A percentile compares a stretch with the other conserved stretches of the same genome.
phyloP scores from a whole-genome alignment of 352 stramenopile genomes.

The Phytophthora kernoviae region DNA sequence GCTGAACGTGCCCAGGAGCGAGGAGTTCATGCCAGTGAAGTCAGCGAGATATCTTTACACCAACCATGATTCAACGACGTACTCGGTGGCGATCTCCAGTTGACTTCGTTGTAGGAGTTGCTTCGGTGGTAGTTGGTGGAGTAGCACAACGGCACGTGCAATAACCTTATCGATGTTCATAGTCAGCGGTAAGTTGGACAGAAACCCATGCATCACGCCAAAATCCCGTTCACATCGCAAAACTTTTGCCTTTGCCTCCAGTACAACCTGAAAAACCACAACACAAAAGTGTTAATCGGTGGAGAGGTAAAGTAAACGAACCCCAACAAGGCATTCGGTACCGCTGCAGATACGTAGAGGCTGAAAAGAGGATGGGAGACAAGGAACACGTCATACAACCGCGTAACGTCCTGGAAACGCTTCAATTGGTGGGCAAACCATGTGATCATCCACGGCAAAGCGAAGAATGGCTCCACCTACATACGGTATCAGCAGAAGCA shows the following conservation, averaged over 20 bases:
- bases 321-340: conserved; percentile 14
- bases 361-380: conserved; percentile 92
- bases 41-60: background rate
- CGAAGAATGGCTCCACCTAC: conserved; percentile 94
- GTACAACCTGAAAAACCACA: conserved; percentile 38
- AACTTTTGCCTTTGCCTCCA: conserved; percentile 58
- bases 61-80: conserved; percentile 14
- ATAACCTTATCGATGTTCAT: conserved; percentile 80
- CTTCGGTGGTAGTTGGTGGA: conserved; percentile 59
- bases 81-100: conserved; percentile 23
- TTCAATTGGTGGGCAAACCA: conserved; percentile 94
- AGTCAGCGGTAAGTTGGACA: conserved; percentile 73
- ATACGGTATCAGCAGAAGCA: background rate
- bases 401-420: conserved; percentile 85
- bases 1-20: conserved; percentile 11
- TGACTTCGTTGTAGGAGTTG: conserved; percentile 39
- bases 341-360: conserved; percentile 89
- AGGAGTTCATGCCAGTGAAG: background rate
- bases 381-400: conserved; percentile 95
- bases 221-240: conserved; percentile 81
- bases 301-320: background rate
- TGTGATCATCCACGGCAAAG: conserved; percentile 93
- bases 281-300: background rate
- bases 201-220: conserved; percentile 70
- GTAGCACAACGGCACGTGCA: conserved; percentile 48